Evolutionary conservation across 306 rosid species (phyloP).

Genomic region (Acacia crassicarpa): DNA sequence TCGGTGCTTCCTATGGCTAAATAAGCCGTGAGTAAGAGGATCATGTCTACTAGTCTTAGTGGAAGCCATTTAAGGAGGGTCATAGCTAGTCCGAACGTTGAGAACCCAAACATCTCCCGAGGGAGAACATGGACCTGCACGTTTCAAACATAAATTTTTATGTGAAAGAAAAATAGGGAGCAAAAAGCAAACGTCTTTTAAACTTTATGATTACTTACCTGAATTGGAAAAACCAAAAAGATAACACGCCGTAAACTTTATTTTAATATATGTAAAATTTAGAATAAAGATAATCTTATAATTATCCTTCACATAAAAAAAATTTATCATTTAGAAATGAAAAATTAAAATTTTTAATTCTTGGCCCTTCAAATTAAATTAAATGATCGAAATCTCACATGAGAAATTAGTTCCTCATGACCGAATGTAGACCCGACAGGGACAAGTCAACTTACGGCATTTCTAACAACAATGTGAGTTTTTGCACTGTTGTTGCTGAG

Average conservation of each 20-base stretch:
- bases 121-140: conserved; percentile 90
- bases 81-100: conserved; percentile 87
- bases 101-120: conserved; percentile 80
- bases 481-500: conserved; percentile 78
- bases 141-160: neutral
- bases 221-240: conserved; percentile 24
- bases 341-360: no score
- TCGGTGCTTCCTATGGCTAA: conserved; percentile 71
- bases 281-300: no score
- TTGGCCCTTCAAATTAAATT: no score
- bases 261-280: neutral
- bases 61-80: conserved; percentile 73
- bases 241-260: neutral
- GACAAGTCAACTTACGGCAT: conserved; percentile 55
- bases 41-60: conserved; percentile 63
- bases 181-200: neutral
- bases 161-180: conserved; percentile 17
- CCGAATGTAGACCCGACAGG: no score
- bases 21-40: conserved; percentile 50
- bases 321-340: no score
- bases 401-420: no score
- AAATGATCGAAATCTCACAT: no score
- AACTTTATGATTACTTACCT: conserved; percentile 15
- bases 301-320: no score
- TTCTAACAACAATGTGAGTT: conserved; percentile 85